phyloP scores from a whole-genome alignment of 805 yeast species.

The Starmerella bombi region DNA sequence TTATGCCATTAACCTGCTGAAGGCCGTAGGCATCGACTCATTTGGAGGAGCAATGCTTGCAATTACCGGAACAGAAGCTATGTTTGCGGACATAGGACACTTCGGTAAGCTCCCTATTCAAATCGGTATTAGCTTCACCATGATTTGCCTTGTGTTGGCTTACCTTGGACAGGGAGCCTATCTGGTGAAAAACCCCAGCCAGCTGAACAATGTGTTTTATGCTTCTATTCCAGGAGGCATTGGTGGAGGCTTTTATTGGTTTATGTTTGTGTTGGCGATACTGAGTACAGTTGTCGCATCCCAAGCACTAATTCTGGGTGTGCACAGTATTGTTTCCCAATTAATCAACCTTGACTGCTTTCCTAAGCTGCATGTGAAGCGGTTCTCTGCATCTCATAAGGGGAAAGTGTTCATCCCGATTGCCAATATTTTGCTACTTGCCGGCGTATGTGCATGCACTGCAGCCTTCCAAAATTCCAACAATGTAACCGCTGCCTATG shows the following conservation, averaged over 20 bases:
- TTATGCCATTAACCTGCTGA: conserved; percentile 37
- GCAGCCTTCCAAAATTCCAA: conserved; percentile 40
- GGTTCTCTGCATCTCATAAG: conserved; percentile 33
- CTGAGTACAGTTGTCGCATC: conserved; percentile 46
- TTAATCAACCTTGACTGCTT: conserved; percentile 42
- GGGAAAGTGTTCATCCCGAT: conserved; percentile 44
- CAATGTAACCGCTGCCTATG: conserved; percentile 47
- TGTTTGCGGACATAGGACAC: conserved; percentile 53
- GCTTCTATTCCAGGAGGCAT: conserved; percentile 40
- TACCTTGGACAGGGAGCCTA: conserved; percentile 50
- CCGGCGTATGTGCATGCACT: conserved; percentile 38
- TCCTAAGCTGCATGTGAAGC: conserved; percentile 37
- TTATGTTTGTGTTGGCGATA: conserved; percentile 37
- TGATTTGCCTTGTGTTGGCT: conserved; percentile 34
- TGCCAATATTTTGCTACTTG: conserved; percentile 39
- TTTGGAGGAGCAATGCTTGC: conserved; percentile 42
- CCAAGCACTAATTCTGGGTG: conserved; percentile 46
- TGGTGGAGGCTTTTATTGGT: conserved; percentile 37
- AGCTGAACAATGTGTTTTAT: conserved; percentile 35
- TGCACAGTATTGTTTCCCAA: conserved; percentile 40
- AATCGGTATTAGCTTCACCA: conserved; percentile 29
- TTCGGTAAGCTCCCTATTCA: conserved; percentile 41
- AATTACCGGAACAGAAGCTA: conserved; percentile 48
- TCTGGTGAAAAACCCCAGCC: conserved; percentile 32
- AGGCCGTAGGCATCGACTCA: conserved; percentile 28